Evolutionary conservation across 2,329 filamentous ascomycete species (phyloP), one percentile per base, ranked within the genome.

Genomic region (Botryotinia calthae): DNA sequence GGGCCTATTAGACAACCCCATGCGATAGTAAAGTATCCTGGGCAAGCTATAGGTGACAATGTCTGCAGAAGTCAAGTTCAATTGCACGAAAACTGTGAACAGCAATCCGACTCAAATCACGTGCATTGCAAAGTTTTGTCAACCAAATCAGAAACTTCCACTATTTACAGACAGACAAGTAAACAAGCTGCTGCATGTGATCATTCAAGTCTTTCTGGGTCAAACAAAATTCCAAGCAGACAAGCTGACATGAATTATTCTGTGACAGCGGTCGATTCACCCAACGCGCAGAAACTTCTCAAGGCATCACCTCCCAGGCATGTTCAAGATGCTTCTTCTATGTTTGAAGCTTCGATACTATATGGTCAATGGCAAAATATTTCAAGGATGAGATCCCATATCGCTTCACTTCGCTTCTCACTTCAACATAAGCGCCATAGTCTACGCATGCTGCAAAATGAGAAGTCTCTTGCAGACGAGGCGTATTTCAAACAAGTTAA

Each of bases 401-500:
- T 67, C 22, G 16, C 22, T 16, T n/a, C 16, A 4, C 46, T 54
- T 16, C 64, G 64, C 34, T 34, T 14, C 46, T 8, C 18, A 20
- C 64, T 67, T 56, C 34, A 51, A 28, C 5, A 28, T 1, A 67
- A 54, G 64, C 64, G 64, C 25, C 25, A 25, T 4, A 31, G 1
- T 14, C 44, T 76, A 4, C 51, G 73, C 10, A 40, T 64, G 28
- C 20, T 61, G 28, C 74, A 75, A 40, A 22, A 20, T 4, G 65
- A 59, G 10, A 75, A 63, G 66, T 67, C 70, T 44, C 48, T 46
- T 31, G 74, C 73, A 10, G 73, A 76, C 37, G 74, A 76, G 31
- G 28, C 44, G n/a, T 74, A 72, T 10, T 72, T 74, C 44, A 65
- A 72, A 59, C 46, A 48, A 31, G 28, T 69, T n/a, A 72, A 67